Evolutionary conservation across 768 basidiomycete genomes (phyloP).

Genomic region (Suillus alpinus): DNA sequence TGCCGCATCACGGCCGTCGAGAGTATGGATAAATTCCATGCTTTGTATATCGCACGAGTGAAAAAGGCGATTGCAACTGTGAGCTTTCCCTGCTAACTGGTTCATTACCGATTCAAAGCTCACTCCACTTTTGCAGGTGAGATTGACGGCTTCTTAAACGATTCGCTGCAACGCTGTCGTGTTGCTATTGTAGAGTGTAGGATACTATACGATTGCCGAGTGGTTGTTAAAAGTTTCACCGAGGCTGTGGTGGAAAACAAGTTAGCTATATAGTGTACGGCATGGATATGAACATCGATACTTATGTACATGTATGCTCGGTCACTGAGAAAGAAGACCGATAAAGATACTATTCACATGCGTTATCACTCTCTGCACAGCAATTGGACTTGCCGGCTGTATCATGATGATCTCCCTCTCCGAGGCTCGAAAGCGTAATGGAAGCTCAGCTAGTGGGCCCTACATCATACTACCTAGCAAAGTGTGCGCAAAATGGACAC

Average conservation of each 20-base stretch:
- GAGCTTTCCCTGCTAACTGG: neutral
- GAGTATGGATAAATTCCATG: neutral
- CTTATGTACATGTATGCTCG: too few species aligned
- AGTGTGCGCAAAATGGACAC: too few species aligned
- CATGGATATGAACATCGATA: too few species aligned
- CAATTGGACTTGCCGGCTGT: too few species aligned
- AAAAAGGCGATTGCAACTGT: constrained; percentile 1
- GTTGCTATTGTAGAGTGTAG: neutral
- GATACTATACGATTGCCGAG: neutral
- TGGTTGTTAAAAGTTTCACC: neutral
- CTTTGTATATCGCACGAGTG: neutral
- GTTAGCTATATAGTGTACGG: neutral
- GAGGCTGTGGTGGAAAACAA: neutral
- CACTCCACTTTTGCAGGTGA: neutral
- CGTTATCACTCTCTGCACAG: too few species aligned
- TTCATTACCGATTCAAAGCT: constrained; percentile 3
- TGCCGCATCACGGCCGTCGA: neutral
- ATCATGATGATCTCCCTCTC: too few species aligned
- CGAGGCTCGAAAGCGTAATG: too few species aligned
- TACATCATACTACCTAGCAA: too few species aligned
- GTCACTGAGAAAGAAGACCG: too few species aligned
- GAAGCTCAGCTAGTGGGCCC: too few species aligned
- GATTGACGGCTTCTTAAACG: neutral
- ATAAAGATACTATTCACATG: too few species aligned
- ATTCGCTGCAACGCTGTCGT: neutral